Percentiles rank a stretch among this genome's conserved stretches.
These are phyloP conservation scores for Rhododendron molle DNA, from an alignment of 148 eudicot species.

Conservation along the genomic window DNA sequence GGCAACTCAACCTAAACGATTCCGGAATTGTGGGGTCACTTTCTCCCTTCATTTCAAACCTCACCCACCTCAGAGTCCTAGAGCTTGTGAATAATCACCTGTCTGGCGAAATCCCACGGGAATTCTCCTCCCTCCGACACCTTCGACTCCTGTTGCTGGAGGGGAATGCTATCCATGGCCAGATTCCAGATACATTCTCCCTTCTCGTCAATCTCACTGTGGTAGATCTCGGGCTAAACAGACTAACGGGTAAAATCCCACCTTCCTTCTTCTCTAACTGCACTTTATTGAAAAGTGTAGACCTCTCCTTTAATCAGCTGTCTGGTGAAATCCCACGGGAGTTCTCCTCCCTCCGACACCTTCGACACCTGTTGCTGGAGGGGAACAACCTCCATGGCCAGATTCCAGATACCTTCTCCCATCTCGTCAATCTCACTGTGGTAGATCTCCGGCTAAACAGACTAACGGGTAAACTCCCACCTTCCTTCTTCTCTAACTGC, in stretches of 20 bases:
- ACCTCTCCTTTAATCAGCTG: conserved; percentile 20
- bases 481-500: conserved; percentile 33
- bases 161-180: conserved; percentile 23
- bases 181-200: conserved; percentile 26
- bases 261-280: conserved; percentile 36
- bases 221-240: conserved; percentile 19
- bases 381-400: conserved; percentile 23
- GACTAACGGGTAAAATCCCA: conserved; percentile 23
- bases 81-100: conserved; percentile 13
- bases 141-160: conserved; percentile 19
- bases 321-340: conserved; percentile 21
- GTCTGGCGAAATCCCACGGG: conserved; percentile 21
- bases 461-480: conserved; percentile 22
- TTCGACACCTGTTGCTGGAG: conserved; percentile 16
- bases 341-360: conserved; percentile 21
- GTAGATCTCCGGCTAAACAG: conserved; percentile 19
- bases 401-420: conserved; percentile 20
- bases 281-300: conserved; percentile 20
- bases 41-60: conserved; percentile 31
- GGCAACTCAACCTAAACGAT: conserved; percentile 16
- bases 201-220: conserved; percentile 5
- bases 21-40: conserved; percentile 22
- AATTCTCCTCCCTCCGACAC: conserved; percentile 21
- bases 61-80: conserved; percentile 23
- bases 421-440: not conserved